phyloP scores from a whole-genome alignment of 2,329 filamentous ascomycete genomes.

The Claviceps sp. region DNA sequence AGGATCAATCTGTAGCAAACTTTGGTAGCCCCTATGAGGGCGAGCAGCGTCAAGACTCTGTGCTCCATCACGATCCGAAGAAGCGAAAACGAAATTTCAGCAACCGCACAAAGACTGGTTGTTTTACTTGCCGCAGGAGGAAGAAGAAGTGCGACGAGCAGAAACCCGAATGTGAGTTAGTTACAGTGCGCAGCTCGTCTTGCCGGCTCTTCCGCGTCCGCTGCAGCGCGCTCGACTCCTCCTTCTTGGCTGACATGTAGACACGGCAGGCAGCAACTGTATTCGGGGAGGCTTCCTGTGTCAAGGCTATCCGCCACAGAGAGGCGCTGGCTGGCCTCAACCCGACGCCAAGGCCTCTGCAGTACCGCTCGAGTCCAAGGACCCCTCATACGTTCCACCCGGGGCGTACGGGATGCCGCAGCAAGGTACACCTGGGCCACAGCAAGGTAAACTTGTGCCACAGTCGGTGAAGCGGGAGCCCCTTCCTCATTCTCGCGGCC shows the following conservation, averaged over 20 bases:
- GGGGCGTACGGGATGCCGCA: constrained; percentile 50
- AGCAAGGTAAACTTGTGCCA: constrained; percentile 23
- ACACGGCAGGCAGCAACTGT: constrained; percentile 64
- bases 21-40: constrained; percentile 31
- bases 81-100: constrained; percentile 74
- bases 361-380: constrained; percentile 74
- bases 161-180: constrained; percentile 72
- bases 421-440: constrained; percentile 23
- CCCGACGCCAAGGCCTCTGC: constrained; percentile 54
- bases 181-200: neutral
- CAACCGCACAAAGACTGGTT: constrained; percentile 91
- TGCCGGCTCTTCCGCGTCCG: neutral
- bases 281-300: constrained; percentile 80
- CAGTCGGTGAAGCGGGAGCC: constrained; percentile 40
- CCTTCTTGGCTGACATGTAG: neutral
- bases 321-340: constrained; percentile 61
- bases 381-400: constrained; percentile 47
- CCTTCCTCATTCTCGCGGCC: constrained; percentile 46
- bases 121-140: constrained; percentile 75
- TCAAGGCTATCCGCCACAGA: constrained; percentile 75
- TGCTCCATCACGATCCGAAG: constrained; percentile 48
- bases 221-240: neutral
- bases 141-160: constrained; percentile 98
- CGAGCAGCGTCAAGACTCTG: constrained; percentile 33
- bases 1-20: constrained; percentile 30